phyloP scores from a whole-genome alignment of 1,139 yeast genomes.

The Pichia sp. region DNA sequence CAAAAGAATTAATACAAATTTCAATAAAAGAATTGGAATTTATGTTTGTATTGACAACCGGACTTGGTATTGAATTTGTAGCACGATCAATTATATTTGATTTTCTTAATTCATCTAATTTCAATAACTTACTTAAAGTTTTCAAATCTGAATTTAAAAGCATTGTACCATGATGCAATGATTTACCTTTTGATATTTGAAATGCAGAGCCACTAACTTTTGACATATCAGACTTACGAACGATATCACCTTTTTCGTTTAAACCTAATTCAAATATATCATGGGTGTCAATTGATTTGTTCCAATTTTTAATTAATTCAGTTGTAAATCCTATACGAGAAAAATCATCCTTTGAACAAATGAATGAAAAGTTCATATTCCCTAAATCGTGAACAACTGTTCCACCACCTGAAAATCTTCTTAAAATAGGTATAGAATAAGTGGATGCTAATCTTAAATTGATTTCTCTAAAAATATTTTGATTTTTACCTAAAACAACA shows the following conservation, averaged over 20 bases:
- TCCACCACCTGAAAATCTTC: constrained; percentile 93
- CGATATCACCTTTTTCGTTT: constrained; percentile 77
- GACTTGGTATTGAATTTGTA: constrained; percentile 72
- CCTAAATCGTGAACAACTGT: constrained; percentile 96
- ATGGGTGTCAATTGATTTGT: constrained; percentile 24
- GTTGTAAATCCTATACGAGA: constrained; percentile 57
- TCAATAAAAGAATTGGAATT: constrained; percentile 42
- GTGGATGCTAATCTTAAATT: constrained; percentile 54
- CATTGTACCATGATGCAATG: constrained; percentile 98
- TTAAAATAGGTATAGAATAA: constrained; percentile 58
- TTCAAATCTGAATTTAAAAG: constrained; percentile 60
- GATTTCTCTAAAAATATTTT: constrained; percentile 88
- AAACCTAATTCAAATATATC: constrained; percentile 34
- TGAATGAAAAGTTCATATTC: constrained; percentile 78
- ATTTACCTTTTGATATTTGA: constrained; percentile 73
- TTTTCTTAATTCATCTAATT: constrained; percentile 23
- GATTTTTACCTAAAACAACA: constrained; percentile 93
- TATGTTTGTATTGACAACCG: constrained; percentile 60
- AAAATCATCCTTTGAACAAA: constrained; percentile 60
- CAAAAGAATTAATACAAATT: constrained; percentile 43
- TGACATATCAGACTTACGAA: constrained; percentile 37
- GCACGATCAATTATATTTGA: constrained; percentile 47
- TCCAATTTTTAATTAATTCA: constrained; percentile 47
- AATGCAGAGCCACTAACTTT: constrained; percentile 91
- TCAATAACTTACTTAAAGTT: constrained; percentile 51